Percentiles rank a stretch among this genome's conserved stretches.
Conservation (phyloP, 2,329 filamentous ascomycete species). For the Trichoderma brevicompactum region DNA sequence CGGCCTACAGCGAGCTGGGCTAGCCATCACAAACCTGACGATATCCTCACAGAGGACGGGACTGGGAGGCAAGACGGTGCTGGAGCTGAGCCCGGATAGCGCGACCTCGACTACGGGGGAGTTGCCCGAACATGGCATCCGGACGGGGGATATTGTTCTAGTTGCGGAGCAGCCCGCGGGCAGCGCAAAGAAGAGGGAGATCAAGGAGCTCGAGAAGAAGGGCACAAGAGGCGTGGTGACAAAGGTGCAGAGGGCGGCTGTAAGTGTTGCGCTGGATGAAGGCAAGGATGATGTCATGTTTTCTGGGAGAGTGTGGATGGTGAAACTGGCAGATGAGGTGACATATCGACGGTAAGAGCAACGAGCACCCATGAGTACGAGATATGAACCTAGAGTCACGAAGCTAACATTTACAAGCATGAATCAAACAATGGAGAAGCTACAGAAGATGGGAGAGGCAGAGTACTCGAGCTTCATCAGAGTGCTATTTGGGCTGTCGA, state of each 20-base stretch:
- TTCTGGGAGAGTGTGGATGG: constrained; percentile 61
- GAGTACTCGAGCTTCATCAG: constrained; percentile 65
- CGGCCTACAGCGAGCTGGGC: constrained; percentile 74
- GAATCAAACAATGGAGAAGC: constrained; percentile 64
- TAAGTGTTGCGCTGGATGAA: constrained; percentile 73
- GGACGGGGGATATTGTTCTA: constrained; percentile 77
- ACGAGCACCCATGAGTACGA: not conserved
- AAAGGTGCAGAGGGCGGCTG: constrained; percentile 59
- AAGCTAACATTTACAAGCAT: constrained; percentile 50
- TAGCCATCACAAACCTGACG: constrained; percentile 76
- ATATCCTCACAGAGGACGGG: constrained; percentile 81
- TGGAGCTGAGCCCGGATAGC: constrained; percentile 78
- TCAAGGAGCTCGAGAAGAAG: constrained; percentile 69
- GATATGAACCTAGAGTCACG: not conserved
- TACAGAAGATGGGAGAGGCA: constrained; percentile 61
- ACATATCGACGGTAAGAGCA: constrained; percentile 59
- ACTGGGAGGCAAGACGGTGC: constrained; percentile 84
- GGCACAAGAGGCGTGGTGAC: constrained; percentile 74
- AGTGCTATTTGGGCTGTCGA: constrained; percentile 64
- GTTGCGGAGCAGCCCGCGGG: constrained; percentile 76
- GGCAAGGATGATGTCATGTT: constrained; percentile 56
- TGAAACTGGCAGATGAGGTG: constrained; percentile 71
- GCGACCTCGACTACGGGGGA: constrained; percentile 61
- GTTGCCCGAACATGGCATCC: constrained; percentile 75
- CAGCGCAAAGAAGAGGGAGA: constrained; percentile 72